These are phyloP conservation scores for Globisporangium iwayamae DNA, from an alignment of 352 stramenopile genomes.

Conservation along the genomic window DNA sequence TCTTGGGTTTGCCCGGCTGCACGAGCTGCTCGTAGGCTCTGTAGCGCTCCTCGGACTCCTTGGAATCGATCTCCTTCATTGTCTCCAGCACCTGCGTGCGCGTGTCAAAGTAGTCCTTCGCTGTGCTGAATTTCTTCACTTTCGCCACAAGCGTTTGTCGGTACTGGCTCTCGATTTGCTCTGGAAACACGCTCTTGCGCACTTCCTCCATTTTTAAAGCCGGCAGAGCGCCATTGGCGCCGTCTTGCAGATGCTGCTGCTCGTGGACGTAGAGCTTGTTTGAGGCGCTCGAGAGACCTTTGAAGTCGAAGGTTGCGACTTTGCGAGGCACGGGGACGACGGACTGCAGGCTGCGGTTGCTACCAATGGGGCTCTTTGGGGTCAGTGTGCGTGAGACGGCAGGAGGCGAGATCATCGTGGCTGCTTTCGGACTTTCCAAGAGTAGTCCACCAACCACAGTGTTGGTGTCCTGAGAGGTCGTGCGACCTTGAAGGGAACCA, in stretches of 20 bases:
- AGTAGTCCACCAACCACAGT: neutral
- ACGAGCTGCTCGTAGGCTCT: constrained; percentile 16
- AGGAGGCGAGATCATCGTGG: neutral
- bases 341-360: neutral
- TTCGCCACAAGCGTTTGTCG: constrained; percentile 56
- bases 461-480: neutral
- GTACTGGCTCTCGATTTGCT: constrained; percentile 48
- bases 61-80: constrained; percentile 30
- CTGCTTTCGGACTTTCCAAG: neutral
- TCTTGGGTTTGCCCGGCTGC: constrained; percentile 61
- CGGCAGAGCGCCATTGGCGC: constrained; percentile 13
- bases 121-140: constrained; percentile 37
- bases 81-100: constrained; percentile 45
- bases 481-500: neutral
- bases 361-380: constrained; percentile 6
- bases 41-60: constrained; percentile 21
- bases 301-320: constrained; percentile 31
- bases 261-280: constrained; percentile 32
- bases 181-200: constrained; percentile 46
- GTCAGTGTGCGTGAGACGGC: neutral
- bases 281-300: constrained; percentile 29
- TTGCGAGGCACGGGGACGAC: constrained; percentile 18
- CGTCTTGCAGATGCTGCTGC: constrained; percentile 22
- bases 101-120: constrained; percentile 55
- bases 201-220: constrained; percentile 48